Evolutionary conservation across 2,329 filamentous ascomycete species (phyloP), one percentile per base, ranked within the genome.

Genomic region (Aspergillus sp.): DNA sequence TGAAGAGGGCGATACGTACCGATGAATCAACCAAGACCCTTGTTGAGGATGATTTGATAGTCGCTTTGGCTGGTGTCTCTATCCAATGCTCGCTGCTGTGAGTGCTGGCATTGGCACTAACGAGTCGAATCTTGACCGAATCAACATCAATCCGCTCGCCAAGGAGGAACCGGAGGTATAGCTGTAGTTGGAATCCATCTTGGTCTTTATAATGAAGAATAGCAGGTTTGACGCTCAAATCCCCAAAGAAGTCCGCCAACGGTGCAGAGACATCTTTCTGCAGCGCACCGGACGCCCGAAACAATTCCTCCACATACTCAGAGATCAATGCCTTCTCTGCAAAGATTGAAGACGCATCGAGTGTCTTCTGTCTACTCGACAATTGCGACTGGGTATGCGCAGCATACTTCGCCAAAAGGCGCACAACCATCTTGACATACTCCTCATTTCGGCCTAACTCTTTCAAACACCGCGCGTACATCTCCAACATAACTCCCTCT

Each of bases 381-480:
- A 75, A 56, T 40, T 64, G 63, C 11, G 73, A 69, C 55, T 75
- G 70, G 14, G 64, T 67, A 59, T 71, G 64, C 46, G 65, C 59
- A 23, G 73, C 73, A 61, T 73, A 76, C 56, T 73, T 74, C 12
- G 73, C 68, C 41, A 77, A 76, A 1, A 97, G 78, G 66, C 89
- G 89, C 14, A 97, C 79, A 8, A 91, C 82, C 8, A 90, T 87
- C 23, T 85, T 84, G 15, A 93, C 86, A 67, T 92, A 96, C 61
- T 96, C 91, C 52, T 93, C 89, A 59, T 87, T 86, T 14, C 87
- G 85, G 49, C 89, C 81, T 27, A 96, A 82, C 65, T 90, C 84
- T 63, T 90, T 88, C 27, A 99, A 81, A 71, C 93, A 98, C 49
- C 85, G 84, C 0, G 90, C 85, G 70, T 97, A 95, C 82, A 97